Percentiles rank a stretch among this genome's conserved stretches.
Conservation (phyloP, 352 stramenopile genomes). For the Globisporangium apiculatum region DNA sequence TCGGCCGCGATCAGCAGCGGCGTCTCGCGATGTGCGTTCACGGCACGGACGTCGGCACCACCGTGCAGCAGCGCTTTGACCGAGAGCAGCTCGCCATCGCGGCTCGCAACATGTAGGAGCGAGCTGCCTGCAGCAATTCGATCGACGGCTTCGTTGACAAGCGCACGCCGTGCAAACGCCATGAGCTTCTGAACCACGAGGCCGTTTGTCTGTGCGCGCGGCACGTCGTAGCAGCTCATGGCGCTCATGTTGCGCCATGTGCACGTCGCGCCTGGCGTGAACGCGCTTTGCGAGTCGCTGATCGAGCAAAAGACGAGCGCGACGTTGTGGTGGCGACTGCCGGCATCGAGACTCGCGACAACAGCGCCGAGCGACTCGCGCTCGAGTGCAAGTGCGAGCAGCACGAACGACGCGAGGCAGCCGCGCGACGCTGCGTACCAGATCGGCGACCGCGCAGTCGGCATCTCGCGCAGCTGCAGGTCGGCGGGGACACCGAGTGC, state of each 20-base stretch:
- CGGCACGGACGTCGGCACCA: slow-evolving; percentile 22
- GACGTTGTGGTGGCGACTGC: neutral
- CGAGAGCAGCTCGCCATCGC: slow-evolving; percentile 23
- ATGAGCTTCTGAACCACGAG: slow-evolving; percentile 49
- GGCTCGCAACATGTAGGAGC: slow-evolving; percentile 37
- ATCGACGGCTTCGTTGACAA: slow-evolving; percentile 10
- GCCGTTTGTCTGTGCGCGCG: slow-evolving; percentile 19
- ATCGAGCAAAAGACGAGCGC: slow-evolving; percentile 19
- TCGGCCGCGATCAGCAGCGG: slow-evolving; percentile 30
- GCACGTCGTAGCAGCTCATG: slow-evolving; percentile 41
- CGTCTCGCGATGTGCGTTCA: slow-evolving; percentile 23
- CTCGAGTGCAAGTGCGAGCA: slow-evolving; percentile 28
- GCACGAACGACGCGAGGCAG: slow-evolving; percentile 35
- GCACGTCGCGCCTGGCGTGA: slow-evolving; percentile 19
- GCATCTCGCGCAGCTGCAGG: slow-evolving; percentile 24
- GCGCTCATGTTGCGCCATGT: slow-evolving; percentile 49
- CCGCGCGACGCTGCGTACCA: slow-evolving; percentile 41
- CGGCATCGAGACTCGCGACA: slow-evolving; percentile 6
- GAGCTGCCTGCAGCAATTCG: slow-evolving; percentile 13
- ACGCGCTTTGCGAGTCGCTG: slow-evolving; percentile 16
- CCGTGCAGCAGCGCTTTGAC: slow-evolving; percentile 30
- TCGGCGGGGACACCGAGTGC: slow-evolving; percentile 31
- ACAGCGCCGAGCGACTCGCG: slow-evolving; percentile 16
- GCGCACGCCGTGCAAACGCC: slow-evolving; percentile 19
- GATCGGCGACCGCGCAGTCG: slow-evolving; percentile 22